A percentile compares a stretch with the other conserved stretches of the same genome.
These are phyloP conservation scores for Pseudocercospora crystallina DNA, from an alignment of 2,329 filamentous ascomycete species.

Conservation along the genomic window DNA sequence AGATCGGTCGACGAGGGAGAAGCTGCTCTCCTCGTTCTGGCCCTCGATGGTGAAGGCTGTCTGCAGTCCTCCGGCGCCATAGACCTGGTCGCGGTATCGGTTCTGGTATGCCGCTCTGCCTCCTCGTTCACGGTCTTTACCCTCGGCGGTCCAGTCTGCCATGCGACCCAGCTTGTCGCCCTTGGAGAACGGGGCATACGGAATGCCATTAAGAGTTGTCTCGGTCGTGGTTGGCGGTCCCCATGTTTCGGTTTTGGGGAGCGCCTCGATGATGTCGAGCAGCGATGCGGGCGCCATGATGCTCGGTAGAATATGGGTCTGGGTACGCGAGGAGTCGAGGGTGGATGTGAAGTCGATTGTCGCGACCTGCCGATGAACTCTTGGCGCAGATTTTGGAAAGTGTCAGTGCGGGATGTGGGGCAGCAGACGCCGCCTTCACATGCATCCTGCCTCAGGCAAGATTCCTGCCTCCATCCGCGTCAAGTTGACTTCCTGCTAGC, in stretches of 20 bases:
- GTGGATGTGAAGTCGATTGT: no score
- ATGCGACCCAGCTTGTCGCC: conserved; percentile 98
- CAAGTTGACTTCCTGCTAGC: no score
- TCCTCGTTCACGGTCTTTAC: conserved; percentile 75
- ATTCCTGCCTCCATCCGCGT: no score
- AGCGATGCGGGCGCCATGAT: conserved; percentile 48
- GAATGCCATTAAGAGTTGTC: conserved; percentile 89
- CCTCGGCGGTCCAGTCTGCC: conserved; percentile 95
- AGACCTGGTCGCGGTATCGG: conserved; percentile 93
- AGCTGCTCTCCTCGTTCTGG: conserved; percentile 86
- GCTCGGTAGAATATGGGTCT: conserved; percentile 20
- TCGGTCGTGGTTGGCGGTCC: conserved; percentile 79
- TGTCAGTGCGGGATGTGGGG: no score
- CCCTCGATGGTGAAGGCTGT: conserved; percentile 82
- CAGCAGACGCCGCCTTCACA: no score
- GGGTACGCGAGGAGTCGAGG: no score
- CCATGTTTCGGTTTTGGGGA: conserved; percentile 60
- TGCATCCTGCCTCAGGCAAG: no score
- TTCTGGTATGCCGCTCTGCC: conserved; percentile 87
- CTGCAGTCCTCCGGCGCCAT: conserved; percentile 80
- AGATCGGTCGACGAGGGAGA: conserved; percentile 96
- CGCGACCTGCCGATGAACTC: background rate
- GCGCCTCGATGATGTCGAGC: conserved; percentile 48
- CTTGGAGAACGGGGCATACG: conserved; percentile 97
- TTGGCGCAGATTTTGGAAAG: conserved; percentile 1